Evolutionary conservation across 768 basidiomycete genomes (phyloP), one percentile per base, ranked within the genome.

Genomic region (Rhizopogon sp.): DNA sequence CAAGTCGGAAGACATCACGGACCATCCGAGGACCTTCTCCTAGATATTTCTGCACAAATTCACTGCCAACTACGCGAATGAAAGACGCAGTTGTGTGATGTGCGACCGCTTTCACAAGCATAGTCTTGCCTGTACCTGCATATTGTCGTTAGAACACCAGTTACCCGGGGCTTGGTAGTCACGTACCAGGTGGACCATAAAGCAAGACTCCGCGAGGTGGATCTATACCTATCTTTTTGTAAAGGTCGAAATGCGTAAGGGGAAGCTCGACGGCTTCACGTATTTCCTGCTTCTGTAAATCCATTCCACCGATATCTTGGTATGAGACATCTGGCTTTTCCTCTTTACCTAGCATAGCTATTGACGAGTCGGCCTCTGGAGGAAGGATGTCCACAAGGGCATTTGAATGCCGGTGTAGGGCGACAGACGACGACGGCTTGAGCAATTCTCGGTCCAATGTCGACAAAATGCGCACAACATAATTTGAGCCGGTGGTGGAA

Each of bases 11-110:
- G 52, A 99, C 97, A 68, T 99, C 97, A 66, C 97, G 88, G 60
- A 99, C 97, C 97, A 99, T 99, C 60, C 97, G 91, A 41, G 97
- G 97, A 35, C 97, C 97, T 77, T 99, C 97, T 64, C 97, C 97
- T 5, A 99, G 83, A 66, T 99, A 99, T 71, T 99, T 99, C 75
- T 99, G 97, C 8, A 99, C 97, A 67, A 99, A 99, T 73, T 99
- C 97, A 63, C 89, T 92, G 20, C 97, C 97, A 31, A 97, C 94
- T 16, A 99, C 97, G 39, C 97, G 91, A 63, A 99, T 98, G 77
- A 99, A 99, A 11, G 93, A 79, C 7, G 97, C 97, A 2, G 93
- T 95, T 39, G 97, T 98, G 68, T 98, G 92, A 67, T 95, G 88
- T 22, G 97, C 97, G 28, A 99, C 97, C n/a, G 97, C 97, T 71